Base-by-base conservation (phyloP, 2,329 filamentous ascomycete genomes). In the Phialophora expanda region DNA sequence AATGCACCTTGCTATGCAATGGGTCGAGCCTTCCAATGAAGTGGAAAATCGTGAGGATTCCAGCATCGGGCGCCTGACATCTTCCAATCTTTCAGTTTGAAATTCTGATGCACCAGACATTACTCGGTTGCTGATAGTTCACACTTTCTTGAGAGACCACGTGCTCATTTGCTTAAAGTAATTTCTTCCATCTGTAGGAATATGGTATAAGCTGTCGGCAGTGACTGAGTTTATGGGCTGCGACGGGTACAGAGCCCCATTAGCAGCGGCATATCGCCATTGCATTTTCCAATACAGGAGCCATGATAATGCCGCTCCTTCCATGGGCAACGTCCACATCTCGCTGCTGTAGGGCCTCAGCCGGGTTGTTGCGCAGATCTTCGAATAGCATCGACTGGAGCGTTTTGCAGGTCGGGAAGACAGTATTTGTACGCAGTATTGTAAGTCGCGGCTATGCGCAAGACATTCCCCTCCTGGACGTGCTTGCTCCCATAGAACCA, bases 401-500 rank as follows among this genome's bases (percentile, higher is more conserved):
- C 60, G 28, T 66, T 60, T 30, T 66, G 60, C 12, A 66, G 53
- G 20, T 58, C 59, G 6, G n/a, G 20, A 46, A 63, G 54, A 26
- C 56, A 51, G 26, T 62, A 60, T 17, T 53, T 60, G 32, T 51
- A 11, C 7, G 60, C 54, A 11, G 56, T 41, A 4, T 20, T 53
- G 60, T 66, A 66, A 3, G 38, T 46, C 22, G 12, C 11, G 5
- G 54, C 6, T 17, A 41, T 28, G n/a, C 32, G 26, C 2, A 17
- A 5, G 26, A 32, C 17, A 8, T 54, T 14, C 22, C 2, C 8
- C 8, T 41, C 34, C 8, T 17, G 2, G 30, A 44, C 12, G 6
- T 41, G 1, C 30, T 28, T 46, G 6, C 38, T 46, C 14, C n/a
- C 38, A 51, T 69, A 67, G 51, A 69, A 61, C 65, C 65, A 69